Conservation (phyloP, 768 basidiomycete genomes). For the Sutorius australiensis region DNA sequence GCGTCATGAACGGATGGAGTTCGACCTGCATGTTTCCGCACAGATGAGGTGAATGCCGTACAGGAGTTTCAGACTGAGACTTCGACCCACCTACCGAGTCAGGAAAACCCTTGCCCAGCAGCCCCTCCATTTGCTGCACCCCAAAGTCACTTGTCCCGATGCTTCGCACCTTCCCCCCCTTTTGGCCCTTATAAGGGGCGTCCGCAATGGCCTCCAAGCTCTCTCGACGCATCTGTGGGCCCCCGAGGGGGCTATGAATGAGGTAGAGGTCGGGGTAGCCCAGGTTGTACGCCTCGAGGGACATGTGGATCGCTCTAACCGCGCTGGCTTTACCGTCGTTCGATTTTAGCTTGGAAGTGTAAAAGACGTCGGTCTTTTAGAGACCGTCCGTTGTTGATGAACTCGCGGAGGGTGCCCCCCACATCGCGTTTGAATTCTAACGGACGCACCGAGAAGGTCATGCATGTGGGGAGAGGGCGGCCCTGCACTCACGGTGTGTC, state of each 20-base stretch:
- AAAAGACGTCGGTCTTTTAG: conserved; percentile 50
- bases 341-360: conserved; percentile 63
- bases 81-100: conserved; percentile 45
- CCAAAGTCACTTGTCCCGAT: conserved; percentile 6
- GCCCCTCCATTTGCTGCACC: conserved; percentile 50
- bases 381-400: conserved; percentile 45
- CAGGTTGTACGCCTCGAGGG: conserved; percentile 41
- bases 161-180: not conserved
- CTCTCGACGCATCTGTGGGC: conserved; percentile 4
- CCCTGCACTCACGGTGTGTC: conserved; percentile 8
- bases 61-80: not conserved
- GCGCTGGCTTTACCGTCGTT: conserved; percentile 48
- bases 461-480: not conserved
- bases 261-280: conserved; percentile 2
- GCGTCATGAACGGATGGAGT: conserved; percentile 68
- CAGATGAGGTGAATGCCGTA: conserved; percentile 3
- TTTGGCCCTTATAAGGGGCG: conserved; percentile 1
- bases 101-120: conserved; percentile 41
- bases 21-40: conserved; percentile 38
- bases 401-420: conserved; percentile 58
- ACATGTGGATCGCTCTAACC: conserved; percentile 47
- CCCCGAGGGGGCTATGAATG: conserved; percentile 4
- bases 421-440: conserved; percentile 36
- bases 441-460: not conserved
- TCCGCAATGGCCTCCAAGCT: conserved; percentile 2